Conservation (phyloP, 495 filamentous ascomycete genomes). For the Podospora sp. region DNA sequence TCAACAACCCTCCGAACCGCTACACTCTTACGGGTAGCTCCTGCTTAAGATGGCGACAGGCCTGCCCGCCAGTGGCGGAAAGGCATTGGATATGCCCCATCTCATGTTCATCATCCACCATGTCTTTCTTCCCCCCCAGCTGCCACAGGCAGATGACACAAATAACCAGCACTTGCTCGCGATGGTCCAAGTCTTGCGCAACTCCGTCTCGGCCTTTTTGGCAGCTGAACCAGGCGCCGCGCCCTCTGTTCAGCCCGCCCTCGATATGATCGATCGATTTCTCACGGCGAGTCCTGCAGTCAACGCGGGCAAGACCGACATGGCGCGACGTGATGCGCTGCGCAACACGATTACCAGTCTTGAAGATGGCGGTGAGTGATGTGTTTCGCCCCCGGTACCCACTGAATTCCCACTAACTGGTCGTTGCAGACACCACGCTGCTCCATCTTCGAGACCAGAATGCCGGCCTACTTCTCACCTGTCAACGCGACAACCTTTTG, state of each 20-base stretch:
- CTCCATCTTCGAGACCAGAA: conserved; percentile 62
- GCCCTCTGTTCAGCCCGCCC: not conserved
- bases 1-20: no score
- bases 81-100: no score
- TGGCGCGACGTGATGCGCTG: not conserved
- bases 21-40: no score
- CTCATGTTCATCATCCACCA: conserved; percentile 50
- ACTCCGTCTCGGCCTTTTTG: conserved; percentile 4
- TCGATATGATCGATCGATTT: not conserved
- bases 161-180: conserved; percentile 15
- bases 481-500: conserved; percentile 32
- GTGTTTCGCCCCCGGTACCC: not conserved
- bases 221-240: not conserved
- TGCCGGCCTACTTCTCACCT: conserved; percentile 56
- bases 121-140: conserved; percentile 60
- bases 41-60: no score
- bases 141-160: conserved; percentile 54
- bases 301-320: not conserved
- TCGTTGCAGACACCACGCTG: conserved; percentile 17
- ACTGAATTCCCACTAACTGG: conserved; percentile 13
- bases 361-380: conserved; percentile 20
- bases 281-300: not conserved
- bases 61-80: no score
- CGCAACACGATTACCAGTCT: not conserved
- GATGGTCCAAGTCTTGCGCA: conserved; percentile 28